Conservation (phyloP, 78 protist genomes). For the Emiliania huxleyi region DNA sequence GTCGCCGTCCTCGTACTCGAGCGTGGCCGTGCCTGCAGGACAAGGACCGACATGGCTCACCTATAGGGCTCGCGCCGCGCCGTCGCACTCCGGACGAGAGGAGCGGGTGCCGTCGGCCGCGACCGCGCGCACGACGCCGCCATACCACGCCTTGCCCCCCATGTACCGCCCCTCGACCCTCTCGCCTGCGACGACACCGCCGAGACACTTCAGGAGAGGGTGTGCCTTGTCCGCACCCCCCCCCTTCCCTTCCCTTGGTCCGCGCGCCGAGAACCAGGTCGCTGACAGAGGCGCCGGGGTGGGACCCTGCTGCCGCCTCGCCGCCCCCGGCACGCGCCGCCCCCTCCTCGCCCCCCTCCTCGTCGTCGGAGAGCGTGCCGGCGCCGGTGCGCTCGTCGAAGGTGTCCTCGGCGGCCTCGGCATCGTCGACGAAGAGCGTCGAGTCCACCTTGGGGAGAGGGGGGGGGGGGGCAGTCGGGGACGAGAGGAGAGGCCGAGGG, state of each 20-base stretch:
- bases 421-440: not conserved
- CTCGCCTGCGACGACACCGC: not conserved
- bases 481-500: no score
- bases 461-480: no score
- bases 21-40: not conserved
- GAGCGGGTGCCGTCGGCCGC: not conserved
- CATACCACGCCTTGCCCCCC: not conserved
- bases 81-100: no score
- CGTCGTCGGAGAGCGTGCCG: not conserved
- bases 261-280: no score
- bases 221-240: no score
- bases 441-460: not conserved
- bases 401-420: not conserved
- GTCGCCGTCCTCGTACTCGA: slow-evolving; percentile 12
- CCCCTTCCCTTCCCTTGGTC: no score
- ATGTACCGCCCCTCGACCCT: not conserved
- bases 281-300: no score
- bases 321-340: not conserved
- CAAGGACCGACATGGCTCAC: no score
- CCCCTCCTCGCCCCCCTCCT: not conserved
- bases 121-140: not conserved
- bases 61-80: no score
- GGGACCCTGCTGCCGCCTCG: not conserved
- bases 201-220: no score
- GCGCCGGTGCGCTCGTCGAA: not conserved